A percentile compares a stretch with the other conserved stretches of the same genome.
phyloP scores from a whole-genome alignment of 2,329 filamentous ascomycete species.

The Epichloe typhina region DNA sequence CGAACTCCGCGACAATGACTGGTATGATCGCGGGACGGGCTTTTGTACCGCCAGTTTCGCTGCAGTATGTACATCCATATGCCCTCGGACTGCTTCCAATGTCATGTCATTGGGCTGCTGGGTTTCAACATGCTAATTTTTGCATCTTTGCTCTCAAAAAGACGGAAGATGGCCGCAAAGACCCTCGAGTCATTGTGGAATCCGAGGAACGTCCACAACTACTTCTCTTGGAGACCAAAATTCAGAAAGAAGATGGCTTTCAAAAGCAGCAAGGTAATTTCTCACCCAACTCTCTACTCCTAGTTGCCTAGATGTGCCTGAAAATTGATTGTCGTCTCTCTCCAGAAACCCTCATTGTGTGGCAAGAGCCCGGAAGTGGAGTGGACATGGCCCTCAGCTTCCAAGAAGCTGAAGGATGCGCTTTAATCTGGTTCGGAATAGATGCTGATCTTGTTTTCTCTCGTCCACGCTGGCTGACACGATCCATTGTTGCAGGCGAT shows the following conservation, averaged over 20 bases:
- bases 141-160: slow-evolving; percentile 15
- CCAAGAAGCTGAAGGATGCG: slow-evolving; percentile 90
- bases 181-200: slow-evolving; percentile 78
- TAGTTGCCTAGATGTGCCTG: not conserved
- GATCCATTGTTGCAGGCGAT: slow-evolving; percentile 52
- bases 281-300: not conserved
- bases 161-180: slow-evolving; percentile 53
- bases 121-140: not conserved
- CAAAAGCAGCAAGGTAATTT: slow-evolving; percentile 87
- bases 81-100: not conserved
- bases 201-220: slow-evolving; percentile 84
- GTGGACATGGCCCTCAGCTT: slow-evolving; percentile 98
- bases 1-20: slow-evolving; percentile 96
- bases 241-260: slow-evolving; percentile 88
- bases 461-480: not conserved
- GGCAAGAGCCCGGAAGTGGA: slow-evolving; percentile 75
- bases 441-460: slow-evolving; percentile 3
- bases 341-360: slow-evolving; percentile 89
- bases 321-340: not conserved
- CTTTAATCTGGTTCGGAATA: slow-evolving; percentile 64
- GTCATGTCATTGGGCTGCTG: not conserved
- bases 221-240: slow-evolving; percentile 75
- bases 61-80: slow-evolving; percentile 43
- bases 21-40: slow-evolving; percentile 94
- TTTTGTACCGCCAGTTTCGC: slow-evolving; percentile 75